A percentile compares a stretch with the other conserved stretches of the same genome.
phyloP scores from a whole-genome alignment of 2,329 filamentous ascomycete genomes.

The Dissoconium aciculare region DNA sequence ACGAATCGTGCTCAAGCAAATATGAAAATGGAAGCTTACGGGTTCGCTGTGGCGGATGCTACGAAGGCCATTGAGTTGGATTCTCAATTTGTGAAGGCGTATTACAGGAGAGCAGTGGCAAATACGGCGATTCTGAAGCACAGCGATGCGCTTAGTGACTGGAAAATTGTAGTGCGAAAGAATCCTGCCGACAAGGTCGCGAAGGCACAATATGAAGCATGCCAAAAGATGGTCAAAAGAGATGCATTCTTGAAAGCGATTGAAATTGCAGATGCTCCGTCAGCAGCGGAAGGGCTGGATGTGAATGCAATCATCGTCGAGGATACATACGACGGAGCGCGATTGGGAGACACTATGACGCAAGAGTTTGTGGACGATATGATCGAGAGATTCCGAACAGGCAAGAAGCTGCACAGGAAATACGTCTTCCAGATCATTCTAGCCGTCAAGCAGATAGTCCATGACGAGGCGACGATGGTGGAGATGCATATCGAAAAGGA shows the following conservation, averaged over 20 bases:
- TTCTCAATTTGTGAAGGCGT: constrained; percentile 80
- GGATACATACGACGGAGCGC: constrained; percentile 68
- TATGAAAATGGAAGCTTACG: constrained; percentile 90
- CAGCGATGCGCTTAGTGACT: constrained; percentile 78
- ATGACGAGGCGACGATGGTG: constrained; percentile 92
- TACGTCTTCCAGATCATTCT: constrained; percentile 95
- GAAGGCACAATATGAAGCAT: constrained; percentile 78
- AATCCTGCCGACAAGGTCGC: constrained; percentile 82
- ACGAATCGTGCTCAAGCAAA: constrained; percentile 92
- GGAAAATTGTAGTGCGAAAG: constrained; percentile 76
- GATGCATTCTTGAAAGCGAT: constrained; percentile 90
- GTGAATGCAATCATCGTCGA: constrained; percentile 75
- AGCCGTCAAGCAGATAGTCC: constrained; percentile 75
- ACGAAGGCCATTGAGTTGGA: constrained; percentile 84
- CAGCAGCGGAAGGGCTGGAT: constrained; percentile 79
- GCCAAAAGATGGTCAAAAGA: constrained; percentile 85
- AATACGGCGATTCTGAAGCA: constrained; percentile 82
- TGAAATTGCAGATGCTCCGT: constrained; percentile 81
- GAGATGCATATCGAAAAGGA: constrained; percentile 70
- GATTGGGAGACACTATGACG: constrained; percentile 71
- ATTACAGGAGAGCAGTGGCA: constrained; percentile 83
- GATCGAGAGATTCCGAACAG: constrained; percentile 87
- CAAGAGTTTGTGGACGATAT: constrained; percentile 96
- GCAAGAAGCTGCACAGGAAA: constrained; percentile 90
- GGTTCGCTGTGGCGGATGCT: constrained; percentile 81